phyloP scores from a whole-genome alignment of 768 basidiomycete genomes.

The Calvatia gigantea region DNA sequence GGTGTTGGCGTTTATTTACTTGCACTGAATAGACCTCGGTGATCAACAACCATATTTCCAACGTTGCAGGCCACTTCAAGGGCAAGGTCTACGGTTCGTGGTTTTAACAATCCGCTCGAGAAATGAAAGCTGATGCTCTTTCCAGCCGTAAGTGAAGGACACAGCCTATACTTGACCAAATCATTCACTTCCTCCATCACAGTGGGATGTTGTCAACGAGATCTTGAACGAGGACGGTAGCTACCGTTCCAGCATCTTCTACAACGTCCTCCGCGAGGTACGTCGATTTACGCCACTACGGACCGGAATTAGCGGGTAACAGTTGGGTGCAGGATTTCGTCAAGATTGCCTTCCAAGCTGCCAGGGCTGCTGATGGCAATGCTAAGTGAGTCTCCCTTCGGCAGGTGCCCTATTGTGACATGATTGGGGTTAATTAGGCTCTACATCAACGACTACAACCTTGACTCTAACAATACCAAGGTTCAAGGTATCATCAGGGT shows the following conservation, averaged over 20 bases:
- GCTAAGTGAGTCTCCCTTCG: conserved; percentile 32
- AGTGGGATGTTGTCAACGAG: conserved; percentile 48
- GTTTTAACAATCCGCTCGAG: neutral
- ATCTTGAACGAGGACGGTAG: conserved; percentile 51
- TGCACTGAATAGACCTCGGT: conserved; percentile 39
- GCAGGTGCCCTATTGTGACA: neutral
- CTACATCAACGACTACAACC: conserved; percentile 46
- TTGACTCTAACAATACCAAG: conserved; percentile 47
- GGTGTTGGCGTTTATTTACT: no score
- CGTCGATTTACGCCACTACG: neutral
- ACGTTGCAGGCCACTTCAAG: conserved; percentile 41
- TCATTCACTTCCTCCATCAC: neutral
- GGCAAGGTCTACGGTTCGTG: conserved; percentile 39
- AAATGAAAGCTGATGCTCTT: neutral
- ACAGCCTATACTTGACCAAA: neutral
- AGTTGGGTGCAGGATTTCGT: conserved; percentile 34
- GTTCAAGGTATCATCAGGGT: conserved; percentile 36
- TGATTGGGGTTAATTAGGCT: conserved; percentile 17
- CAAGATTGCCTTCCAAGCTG: conserved; percentile 47
- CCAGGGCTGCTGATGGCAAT: conserved; percentile 43
- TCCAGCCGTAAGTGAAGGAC: neutral
- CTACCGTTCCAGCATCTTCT: conserved; percentile 44
- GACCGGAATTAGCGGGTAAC: neutral
- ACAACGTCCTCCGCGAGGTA: conserved; percentile 44
- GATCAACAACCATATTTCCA: conserved; percentile 44